Base-by-base conservation (phyloP, 106 monocot species). In the Iris macrosiphon region DNA sequence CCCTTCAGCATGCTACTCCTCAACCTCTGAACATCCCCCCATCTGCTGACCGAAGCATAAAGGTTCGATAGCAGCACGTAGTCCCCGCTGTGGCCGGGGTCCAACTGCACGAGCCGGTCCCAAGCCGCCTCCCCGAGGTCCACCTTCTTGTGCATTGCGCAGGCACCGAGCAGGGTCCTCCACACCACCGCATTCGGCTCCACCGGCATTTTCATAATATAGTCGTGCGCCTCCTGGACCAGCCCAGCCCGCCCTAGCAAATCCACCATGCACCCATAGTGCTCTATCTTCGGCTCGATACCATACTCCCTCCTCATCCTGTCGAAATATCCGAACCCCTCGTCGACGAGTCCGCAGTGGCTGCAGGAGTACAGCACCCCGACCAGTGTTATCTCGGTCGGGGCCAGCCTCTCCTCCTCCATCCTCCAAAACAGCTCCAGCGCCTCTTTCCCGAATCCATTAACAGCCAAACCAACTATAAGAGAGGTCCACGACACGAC, bases 261-360 rank as follows among this genome's bases (percentile, higher is more conserved):
- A 61, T 95, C 85, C 1, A 89, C 79, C 78, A 85, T 79, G 82
- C 94, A 95, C 3, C 94, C 85, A 16, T 84, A 69, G 61, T 95
- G 94, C 51, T 95, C 89, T 0, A 85, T 89, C 57, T 62, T 81
- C 20, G 89, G 94, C 29, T 43, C 72, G 0, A 88, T 72, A 7
- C 31, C 22, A 41, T 84, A 88, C 2, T 75, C 64, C 11, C 49
- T 8, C 19, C 22, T 60, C 75, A 94, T 81, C 32, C 44, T 68
- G 3, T 94, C 32, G 30, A 94, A 94, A 61, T 81, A 79, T 22
- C 40, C 12, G 31, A 81, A 88, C 0, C 84, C 88, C 4, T 75
- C 75, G 15, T 81, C 75, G 13, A 94, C 88, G 56, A 84, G 55
- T 2, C 88, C 88, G 14, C 93, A 84, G 40, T 88, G 93, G 62